Percentiles rank a stretch among this genome's conserved stretches.
Evolutionary conservation across 441 rosid genomes (phyloP).

Genomic region (Sinapis alba): DNA sequence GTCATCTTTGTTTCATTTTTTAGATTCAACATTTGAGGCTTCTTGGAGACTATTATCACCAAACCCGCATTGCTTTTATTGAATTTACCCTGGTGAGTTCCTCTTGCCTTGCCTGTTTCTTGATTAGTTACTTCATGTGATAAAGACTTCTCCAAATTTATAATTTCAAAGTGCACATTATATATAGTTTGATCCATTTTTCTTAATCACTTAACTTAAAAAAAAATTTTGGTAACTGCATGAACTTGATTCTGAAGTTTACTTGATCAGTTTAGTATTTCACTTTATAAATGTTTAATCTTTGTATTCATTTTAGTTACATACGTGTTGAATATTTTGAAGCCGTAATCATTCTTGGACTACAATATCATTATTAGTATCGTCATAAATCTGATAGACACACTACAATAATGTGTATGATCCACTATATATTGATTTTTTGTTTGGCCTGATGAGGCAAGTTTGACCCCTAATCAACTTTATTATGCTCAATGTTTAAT

Average conservation of each 20-base stretch:
- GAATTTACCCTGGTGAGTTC: slow-evolving; percentile 67
- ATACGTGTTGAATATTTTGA: neutral
- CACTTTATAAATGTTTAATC: neutral
- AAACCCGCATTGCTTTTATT: slow-evolving; percentile 82
- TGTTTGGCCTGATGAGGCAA: slow-evolving; percentile 8
- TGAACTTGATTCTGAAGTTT: neutral
- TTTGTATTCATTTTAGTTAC: neutral
- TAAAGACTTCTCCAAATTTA: neutral
- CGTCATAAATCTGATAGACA: neutral
- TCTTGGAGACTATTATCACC: slow-evolving; percentile 81
- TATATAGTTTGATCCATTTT: neutral
- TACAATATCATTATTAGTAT: neutral
- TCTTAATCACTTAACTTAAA: neutral
- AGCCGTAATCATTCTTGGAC: neutral
- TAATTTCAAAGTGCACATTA: neutral
- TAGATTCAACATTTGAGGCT: slow-evolving; percentile 22
- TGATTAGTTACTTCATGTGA: slow-evolving; percentile 6
- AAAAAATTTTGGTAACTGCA: neutral
- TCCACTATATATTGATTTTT: neutral
- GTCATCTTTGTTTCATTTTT: neutral
- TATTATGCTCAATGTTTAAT: neutral
- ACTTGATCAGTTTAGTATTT: neutral
- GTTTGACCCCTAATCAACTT: slow-evolving; percentile 8
- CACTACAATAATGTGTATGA: neutral
- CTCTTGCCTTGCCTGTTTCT: neutral